Evolutionary conservation across 2,329 filamentous ascomycete species (phyloP).

Genomic region (Pseudonectria foliicola): DNA sequence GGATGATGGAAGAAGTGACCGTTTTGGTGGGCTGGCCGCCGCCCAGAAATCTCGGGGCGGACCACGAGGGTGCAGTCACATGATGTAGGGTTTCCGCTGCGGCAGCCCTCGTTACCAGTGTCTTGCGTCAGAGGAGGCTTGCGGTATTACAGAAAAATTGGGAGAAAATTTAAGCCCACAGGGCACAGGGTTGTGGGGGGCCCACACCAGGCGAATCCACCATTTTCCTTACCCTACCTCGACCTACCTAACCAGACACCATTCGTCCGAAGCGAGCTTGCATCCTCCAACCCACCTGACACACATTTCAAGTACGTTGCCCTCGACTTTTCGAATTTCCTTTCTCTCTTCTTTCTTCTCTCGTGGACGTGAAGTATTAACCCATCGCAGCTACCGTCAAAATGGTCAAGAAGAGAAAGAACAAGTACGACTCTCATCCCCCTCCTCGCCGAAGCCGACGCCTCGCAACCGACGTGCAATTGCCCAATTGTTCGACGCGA

Average conservation of each 20-base stretch:
- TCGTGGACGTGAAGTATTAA: constrained; percentile 29
- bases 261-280: constrained; percentile 10
- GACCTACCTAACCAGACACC: background rate
- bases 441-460: background rate
- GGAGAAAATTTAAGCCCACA: background rate
- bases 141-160: background rate
- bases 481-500: background rate
- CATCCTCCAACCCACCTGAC: constrained; percentile 21
- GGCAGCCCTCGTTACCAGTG: constrained; percentile 11
- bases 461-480: background rate
- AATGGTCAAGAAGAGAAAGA: constrained; percentile 68
- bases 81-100: constrained; percentile 23
- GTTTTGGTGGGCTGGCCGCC: constrained; percentile 24
- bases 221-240: constrained; percentile 16
- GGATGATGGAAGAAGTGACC: constrained; percentile 24
- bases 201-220: background rate
- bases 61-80: constrained; percentile 17
- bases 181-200: constrained; percentile 2
- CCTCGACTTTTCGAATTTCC: constrained; percentile 12
- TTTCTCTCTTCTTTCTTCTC: constrained; percentile 14
- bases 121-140: background rate
- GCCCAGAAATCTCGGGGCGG: constrained; percentile 18
- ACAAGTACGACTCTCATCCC: constrained; percentile 45
- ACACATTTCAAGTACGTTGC: constrained; percentile 26
- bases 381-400: constrained; percentile 46